Evolutionary conservation across 768 basidiomycete species (phyloP), one percentile per base, ranked within the genome.

Genomic region (Amyloporia xantha): DNA sequence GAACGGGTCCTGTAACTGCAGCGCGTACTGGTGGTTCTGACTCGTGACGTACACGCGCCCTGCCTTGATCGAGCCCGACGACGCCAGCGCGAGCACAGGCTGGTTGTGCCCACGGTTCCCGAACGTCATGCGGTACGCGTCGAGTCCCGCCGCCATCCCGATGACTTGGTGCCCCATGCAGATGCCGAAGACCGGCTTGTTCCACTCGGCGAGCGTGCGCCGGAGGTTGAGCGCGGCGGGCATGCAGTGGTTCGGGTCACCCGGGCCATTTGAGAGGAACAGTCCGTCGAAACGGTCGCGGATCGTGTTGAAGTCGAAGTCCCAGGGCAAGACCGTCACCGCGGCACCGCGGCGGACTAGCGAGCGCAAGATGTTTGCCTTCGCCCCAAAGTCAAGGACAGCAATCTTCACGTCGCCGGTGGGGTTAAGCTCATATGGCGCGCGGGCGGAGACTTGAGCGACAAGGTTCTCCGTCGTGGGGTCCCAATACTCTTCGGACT

Each of bases 91-190:
- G 38, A 99, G 76, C 11, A 99, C 96, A 25, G 96, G 96, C 66
- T 99, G 96, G 65, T 99, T 99, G 68, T 99, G 96, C 15, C 96
- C 96, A 56, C 96, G 86, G 66, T 99, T 97, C n/a, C 96, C 96
- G 63, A 98, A 99, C 9, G 86, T 92, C 96, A 99, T 99, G 39
- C 96, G 79, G 67, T 98, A 97, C 17, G 94, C 91, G 57, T 96
- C 94, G 47, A 97, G 67, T 19, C 96, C 95, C 20, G 93, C 95
- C 23, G 95, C 96, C 76, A 99, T 88, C 42, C 95, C 96, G 57
- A 99, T 88, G 58, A 99, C 79, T 68, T 98, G 95, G 64, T 98
- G 91, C 44, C 95, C 96, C 96, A 99, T 98, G 69, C 96, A 99
- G 57, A 99, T 94, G 47, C 96, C 96, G 57, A 98, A 98, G 35